These are phyloP conservation scores for Tuber brumale DNA, from an alignment of 495 filamentous ascomycete genomes.

Conservation along the genomic window DNA sequence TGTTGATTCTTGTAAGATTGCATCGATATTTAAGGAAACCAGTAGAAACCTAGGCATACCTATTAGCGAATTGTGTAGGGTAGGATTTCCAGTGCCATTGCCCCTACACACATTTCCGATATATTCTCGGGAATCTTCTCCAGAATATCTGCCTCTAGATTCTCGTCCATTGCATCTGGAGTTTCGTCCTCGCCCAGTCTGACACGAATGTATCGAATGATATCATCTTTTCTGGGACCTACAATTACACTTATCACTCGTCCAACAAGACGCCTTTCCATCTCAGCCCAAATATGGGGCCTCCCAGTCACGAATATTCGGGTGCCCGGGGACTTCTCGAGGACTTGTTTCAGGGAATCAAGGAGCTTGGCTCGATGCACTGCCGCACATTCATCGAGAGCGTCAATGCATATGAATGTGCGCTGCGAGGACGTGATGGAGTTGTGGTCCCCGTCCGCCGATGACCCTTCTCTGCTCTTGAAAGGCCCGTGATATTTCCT, in stretches of 20 bases:
- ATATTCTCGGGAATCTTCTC: background rate
- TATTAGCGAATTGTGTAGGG: background rate
- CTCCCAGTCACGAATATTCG: background rate
- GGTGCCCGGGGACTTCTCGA: background rate
- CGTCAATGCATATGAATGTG: background rate
- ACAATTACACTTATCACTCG: background rate
- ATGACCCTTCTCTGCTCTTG: background rate
- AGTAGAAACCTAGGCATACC: background rate
- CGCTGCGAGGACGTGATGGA: background rate
- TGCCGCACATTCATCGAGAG: background rate
- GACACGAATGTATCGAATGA: background rate
- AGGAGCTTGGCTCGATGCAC: background rate
- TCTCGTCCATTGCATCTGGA: background rate
- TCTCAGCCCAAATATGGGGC: background rate
- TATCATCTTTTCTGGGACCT: background rate
- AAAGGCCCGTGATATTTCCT: background rate
- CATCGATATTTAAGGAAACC: background rate
- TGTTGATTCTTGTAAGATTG: background rate
- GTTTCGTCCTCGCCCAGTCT: background rate
- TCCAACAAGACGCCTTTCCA: background rate
- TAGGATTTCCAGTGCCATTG: background rate
- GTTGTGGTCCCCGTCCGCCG: background rate
- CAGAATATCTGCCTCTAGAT: background rate
- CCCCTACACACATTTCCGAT: background rate
- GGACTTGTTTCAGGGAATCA: background rate